These are phyloP conservation scores for Helichrysum umbraculigerum DNA, from an alignment of 129 eudicot species.

Conservation along the genomic window DNA sequence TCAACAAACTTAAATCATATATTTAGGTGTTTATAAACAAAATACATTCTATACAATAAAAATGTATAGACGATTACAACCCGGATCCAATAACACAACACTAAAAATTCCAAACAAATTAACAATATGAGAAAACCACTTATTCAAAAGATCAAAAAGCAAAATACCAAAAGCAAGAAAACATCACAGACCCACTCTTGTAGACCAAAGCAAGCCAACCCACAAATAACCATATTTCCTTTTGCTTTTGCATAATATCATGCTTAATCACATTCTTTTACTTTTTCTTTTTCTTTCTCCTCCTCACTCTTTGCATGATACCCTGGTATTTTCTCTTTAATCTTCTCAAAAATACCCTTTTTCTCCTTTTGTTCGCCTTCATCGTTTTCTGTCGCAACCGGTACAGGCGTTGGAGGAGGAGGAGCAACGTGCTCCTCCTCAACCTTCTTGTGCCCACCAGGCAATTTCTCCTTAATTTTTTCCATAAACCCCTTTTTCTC, in stretches of 20 bases:
- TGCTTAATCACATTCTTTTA: constrained; percentile 38
- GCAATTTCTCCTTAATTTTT: constrained; percentile 83
- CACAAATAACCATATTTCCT: constrained; percentile 21
- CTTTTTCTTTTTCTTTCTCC: constrained; percentile 57
- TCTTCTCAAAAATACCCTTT: constrained; percentile 84
- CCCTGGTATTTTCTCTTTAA: constrained; percentile 92
- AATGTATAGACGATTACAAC: constrained; percentile 24
- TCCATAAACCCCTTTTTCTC: constrained; percentile 84
- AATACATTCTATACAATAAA: constrained; percentile 27
- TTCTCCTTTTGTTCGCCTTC: constrained; percentile 63
- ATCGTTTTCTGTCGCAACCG: constrained; percentile 18
- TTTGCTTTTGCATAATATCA: constrained; percentile 21
- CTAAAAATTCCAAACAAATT: constrained; percentile 19
- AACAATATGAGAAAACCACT: constrained; percentile 17
- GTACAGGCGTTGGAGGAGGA: constrained; percentile 41
- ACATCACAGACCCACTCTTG: constrained; percentile 25
- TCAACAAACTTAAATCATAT: background rate
- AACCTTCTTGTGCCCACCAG: constrained; percentile 55
- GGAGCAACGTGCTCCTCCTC: constrained; percentile 43
- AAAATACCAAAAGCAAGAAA: constrained; percentile 12
- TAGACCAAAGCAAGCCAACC: constrained; percentile 33
- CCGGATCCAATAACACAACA: constrained; percentile 29
- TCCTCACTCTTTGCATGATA: constrained; percentile 66
- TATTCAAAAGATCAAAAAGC: constrained; percentile 7
- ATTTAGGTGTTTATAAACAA: constrained; percentile 18